Base-by-base conservation (phyloP, 2,329 filamentous ascomycete genomes). In the Xylaria arbuscula region DNA sequence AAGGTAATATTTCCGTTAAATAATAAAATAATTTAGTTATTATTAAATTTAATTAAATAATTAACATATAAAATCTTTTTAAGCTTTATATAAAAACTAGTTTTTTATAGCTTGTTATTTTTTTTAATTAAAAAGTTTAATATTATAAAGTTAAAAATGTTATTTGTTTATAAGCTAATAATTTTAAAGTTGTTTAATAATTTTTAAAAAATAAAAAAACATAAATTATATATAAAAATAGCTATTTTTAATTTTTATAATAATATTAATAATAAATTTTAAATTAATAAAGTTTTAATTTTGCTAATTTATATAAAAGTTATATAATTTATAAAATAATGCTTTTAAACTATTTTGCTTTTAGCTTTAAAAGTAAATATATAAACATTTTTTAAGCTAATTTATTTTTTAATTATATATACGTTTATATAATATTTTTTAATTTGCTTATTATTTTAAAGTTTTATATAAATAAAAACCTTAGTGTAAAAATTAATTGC, bases 171-270 rank as follows among this genome's bases (percentile, higher is more conserved):
- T 36, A 54, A 36, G 3, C 15, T 54, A 8, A n/a, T 54, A 36
- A 54, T 54, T 6, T n/a, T 54, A 54, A 54, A 54, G 2, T 54
- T 54, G 2, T 54, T 36, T 8, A n/a, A n/a, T 36, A 2, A 3
- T 2, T 2, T 9, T 36, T 15, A 15, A 3, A 54, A n/a, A 36
- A 36, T 7, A 9, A 54, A 11, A 1, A 54, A n/a, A 36, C n/a
- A 54, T 54, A 54, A 54, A 15, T 54, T n/a, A 19, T 54, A 54
- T 36, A 36, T 54, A 19, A 54, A 54, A n/a, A 54, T 36, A n/a
- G 8, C n/a, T 54, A 54, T 54, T 5, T n/a, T 54, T 19, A 54
- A 36, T 54, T 54, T 54, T 54, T 36, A 6, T 36, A 54, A 19
- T 54, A 54, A 17, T 45, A 17, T 17, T 45, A 45, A 17, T 45